Conservation (phyloP, 2,329 filamentous ascomycete species). For the Calonectria pseudoreteaudii region DNA sequence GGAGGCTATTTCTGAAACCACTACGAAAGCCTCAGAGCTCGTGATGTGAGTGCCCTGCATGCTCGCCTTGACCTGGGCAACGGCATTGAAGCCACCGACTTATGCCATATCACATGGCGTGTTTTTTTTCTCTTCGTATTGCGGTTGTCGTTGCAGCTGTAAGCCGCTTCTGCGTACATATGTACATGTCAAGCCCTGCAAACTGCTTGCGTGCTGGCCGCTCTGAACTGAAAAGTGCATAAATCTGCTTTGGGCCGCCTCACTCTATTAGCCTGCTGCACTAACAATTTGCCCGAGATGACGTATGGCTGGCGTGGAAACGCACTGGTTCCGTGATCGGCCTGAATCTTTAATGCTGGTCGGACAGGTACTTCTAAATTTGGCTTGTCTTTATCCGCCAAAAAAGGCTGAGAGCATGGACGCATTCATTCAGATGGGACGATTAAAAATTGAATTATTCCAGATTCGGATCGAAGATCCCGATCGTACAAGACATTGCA, state of each 20-base stretch:
- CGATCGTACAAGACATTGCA: not conserved
- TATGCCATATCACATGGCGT: not conserved
- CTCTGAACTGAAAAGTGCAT: slow-evolving; percentile 2
- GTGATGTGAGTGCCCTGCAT: not conserved
- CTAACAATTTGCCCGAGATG: not conserved
- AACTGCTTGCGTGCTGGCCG: not conserved
- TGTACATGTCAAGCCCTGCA: not conserved
- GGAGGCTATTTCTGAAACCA: not conserved
- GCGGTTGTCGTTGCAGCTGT: not conserved
- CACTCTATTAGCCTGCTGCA: not conserved
- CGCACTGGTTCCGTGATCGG: not conserved
- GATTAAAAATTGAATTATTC: slow-evolving; percentile 3
- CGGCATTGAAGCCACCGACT: not conserved
- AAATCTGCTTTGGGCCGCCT: not conserved
- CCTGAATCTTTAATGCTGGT: not conserved
- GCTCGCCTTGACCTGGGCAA: not conserved
- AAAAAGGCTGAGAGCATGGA: not conserved
- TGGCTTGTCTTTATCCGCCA: not conserved
- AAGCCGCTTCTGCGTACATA: not conserved
- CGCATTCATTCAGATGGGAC: not conserved
- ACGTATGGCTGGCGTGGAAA: not conserved
- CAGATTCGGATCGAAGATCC: not conserved
- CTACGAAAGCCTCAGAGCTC: not conserved
- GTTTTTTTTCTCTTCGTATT: not conserved
- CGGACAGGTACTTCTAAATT: not conserved